A percentile compares a stretch with the other conserved stretches of the same genome.
Conservation (phyloP, 106 monocot species). For the Chionographis japonica region DNA sequence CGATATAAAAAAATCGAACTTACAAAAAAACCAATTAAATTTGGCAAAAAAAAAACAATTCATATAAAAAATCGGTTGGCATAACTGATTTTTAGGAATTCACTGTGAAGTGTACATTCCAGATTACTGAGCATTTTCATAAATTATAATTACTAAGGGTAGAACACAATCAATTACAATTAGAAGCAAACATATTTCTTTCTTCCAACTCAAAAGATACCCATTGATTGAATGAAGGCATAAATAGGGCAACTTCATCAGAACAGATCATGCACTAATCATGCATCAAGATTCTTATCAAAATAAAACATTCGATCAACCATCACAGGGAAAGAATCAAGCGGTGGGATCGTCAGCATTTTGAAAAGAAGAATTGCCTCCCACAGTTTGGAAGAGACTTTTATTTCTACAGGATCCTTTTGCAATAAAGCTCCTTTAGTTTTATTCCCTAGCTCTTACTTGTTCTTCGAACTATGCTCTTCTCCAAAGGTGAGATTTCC, state of each 20-base stretch:
- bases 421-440: neutral
- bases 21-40: no score
- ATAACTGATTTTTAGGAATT: no score
- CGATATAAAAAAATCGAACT: no score
- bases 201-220: neutral
- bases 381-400: conserved; percentile 15
- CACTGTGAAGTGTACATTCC: no score
- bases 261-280: neutral
- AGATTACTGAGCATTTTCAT: no score
- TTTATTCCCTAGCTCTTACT: neutral
- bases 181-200: neutral
- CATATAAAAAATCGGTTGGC: no score
- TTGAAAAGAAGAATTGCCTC: conserved; percentile 5
- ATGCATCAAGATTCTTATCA: no score
- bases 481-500: neutral
- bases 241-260: neutral
- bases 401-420: neutral
- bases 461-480: neutral
- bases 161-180: no score
- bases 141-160: no score
- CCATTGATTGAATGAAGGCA: neutral
- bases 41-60: no score
- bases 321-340: conserved; percentile 15
- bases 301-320: neutral
- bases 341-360: neutral